Conservation (phyloP, 2,329 filamentous ascomycete genomes). For the Phialophora verrucosa region DNA sequence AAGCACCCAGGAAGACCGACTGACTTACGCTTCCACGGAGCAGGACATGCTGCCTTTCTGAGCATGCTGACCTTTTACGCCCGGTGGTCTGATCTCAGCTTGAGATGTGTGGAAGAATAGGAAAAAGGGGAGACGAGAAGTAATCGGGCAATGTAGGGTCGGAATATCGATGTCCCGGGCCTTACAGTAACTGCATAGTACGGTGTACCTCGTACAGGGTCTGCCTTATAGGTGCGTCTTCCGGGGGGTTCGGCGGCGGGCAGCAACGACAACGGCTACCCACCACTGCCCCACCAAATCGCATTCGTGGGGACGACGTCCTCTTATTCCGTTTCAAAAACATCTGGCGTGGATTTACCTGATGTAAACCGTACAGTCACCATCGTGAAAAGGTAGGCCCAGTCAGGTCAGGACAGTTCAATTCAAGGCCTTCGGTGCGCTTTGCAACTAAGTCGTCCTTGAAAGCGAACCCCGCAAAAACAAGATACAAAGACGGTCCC, state of each 20-base stretch:
- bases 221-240: constrained; percentile 1
- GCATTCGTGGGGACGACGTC: constrained; percentile 14
- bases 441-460: neutral
- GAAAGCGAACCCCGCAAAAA: neutral
- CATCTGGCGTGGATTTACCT: neutral
- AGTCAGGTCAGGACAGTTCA: too few species aligned
- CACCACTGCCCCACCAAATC: constrained; percentile 12
- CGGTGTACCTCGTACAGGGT: too few species aligned
- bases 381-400: neutral
- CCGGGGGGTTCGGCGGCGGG: neutral
- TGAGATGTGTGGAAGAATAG: constrained; percentile 10
- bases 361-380: neutral
- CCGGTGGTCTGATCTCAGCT: constrained; percentile 21
- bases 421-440: neutral
- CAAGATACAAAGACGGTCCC: neutral
- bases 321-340: neutral
- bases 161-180: constrained; percentile 7
- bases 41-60: constrained; percentile 14
- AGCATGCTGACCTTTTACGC: constrained; percentile 18
- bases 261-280: neutral
- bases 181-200: too few species aligned
- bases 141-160: neutral
- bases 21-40: constrained; percentile 27
- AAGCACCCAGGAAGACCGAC: neutral
- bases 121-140: neutral